Base-by-base conservation (phyloP, 495 filamentous ascomycete genomes). In the Pyrenula massariospora region DNA sequence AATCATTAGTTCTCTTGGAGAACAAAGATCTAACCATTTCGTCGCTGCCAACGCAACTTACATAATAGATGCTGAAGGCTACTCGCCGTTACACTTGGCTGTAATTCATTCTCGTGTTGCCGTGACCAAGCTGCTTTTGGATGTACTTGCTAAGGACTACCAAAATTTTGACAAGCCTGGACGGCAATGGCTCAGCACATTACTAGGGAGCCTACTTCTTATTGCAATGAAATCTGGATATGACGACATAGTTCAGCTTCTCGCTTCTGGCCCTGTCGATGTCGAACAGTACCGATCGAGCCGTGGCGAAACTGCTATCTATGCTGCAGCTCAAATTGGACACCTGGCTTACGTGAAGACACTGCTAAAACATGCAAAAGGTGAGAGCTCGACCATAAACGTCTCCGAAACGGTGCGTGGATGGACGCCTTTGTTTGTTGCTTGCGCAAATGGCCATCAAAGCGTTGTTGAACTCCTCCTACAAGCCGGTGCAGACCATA, bases 341-440 rank as follows among this genome's bases (percentile, higher is more conserved):
- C 20, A 25, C 2, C n/a, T 10, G 22, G 5, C 24, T 12, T 53
- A 53, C n/a, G 49, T 57, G 10, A 53, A 2, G 22, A 10, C 10
- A 21, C 0, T 57, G 2, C 21, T 3, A 50, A 42, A 3, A 20
- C 23, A 53, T 24, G 23, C 10, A 53, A 22, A 15, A 52, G 10
- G 5, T 2, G 50, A 2, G 15, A 42, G n/a, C 42, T 58, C 12
- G 23, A n/a, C n/a, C 51, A 47, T 65, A 23, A 56, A 65, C 54
- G 50, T 55, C n/a, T 54, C 78, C 0, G 87, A 93, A 63, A 83
- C 81, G 48, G 79, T 76, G 0, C 88, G 85, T 60, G 82, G 79
- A 12, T 91, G 88, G 87, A 89, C 86, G 3, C 85, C 88, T 10
- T 70, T 93, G 1, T 86, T 89, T 57, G 76, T 89, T 57, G 86